Evolutionary conservation across 306 rosid genomes (phyloP), one percentile per base, ranked within the genome.

Genomic region (Notholithocarpus densiflorus): DNA sequence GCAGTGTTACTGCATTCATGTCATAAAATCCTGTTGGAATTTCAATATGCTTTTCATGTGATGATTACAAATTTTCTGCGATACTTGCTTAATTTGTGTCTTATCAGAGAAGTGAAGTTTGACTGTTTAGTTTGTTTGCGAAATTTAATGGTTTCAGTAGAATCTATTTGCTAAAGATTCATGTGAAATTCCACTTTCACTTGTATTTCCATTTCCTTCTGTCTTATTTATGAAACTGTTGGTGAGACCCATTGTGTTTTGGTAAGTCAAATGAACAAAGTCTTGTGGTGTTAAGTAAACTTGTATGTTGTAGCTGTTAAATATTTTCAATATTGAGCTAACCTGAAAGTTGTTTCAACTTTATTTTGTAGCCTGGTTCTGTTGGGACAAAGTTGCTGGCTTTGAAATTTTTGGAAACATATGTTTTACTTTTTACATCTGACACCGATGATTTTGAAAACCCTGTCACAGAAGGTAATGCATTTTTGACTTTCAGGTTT

Each of bases 391-490:
- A 86, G 88, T 73, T 95, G 90, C 84, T 90, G 77, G 99, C 96
- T 10, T 87, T 95, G 88, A 95, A 95, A 84, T 93, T 90, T 84
- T 77, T 93, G 92, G 99, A 95, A 87, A 86, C 89, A n/a, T 83
- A 88, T 86, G 91, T 93, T 72, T 83, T 91, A 77, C 87, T 90
- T 70, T 93, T 93, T 82, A 87, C 99, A 45, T 80, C 93, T 23
- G 93, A 95, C 59, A 43, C 43, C 72, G 74, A 68, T 87, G 91
- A 87, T 79, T 68, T 89, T 71, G 97, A 90, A 75, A 85, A 89
- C 77, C 74, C 87, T 75, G 59, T 68, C 52, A 78, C 86, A 65
- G 92, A 89, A 92, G 98, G 98, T 95, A 92, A 78, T 77, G 68
- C 81, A 82, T 80, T 73, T 73, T 71, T 56, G 65, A 70, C 45